These are phyloP conservation scores for Debaryomyces sp. DNA, from an alignment of 1,139 yeast species.

Conservation along the genomic window DNA sequence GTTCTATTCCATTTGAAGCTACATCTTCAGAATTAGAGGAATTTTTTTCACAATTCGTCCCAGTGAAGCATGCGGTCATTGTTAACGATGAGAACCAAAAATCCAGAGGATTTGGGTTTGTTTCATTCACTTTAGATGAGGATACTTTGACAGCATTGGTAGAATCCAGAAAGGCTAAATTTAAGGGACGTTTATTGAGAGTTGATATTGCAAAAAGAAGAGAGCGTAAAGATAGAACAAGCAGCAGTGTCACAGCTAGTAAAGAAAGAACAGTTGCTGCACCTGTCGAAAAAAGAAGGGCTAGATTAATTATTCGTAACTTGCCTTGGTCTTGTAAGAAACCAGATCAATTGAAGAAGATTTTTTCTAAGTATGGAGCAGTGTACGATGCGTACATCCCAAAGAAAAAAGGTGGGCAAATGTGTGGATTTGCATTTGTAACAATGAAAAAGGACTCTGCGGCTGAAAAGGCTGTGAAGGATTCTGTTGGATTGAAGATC, in stretches of 20 bases:
- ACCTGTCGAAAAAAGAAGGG: slow-evolving; percentile 64
- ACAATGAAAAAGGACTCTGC: slow-evolving; percentile 80
- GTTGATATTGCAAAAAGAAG: slow-evolving; percentile 92
- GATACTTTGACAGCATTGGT: slow-evolving; percentile 80
- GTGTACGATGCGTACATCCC: slow-evolving; percentile 92
- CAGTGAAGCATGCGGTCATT: slow-evolving; percentile 92
- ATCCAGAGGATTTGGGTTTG: slow-evolving; percentile 96
- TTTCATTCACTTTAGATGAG: slow-evolving; percentile 81
- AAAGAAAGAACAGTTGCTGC: slow-evolving; percentile 31
- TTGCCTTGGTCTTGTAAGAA: slow-evolving; percentile 95
- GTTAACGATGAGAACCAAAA: slow-evolving; percentile 76
- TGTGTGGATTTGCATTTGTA: slow-evolving; percentile 95
- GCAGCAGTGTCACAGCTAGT: slow-evolving; percentile 19
- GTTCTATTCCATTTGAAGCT: slow-evolving; percentile 79
- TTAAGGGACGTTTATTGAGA: slow-evolving; percentile 66
- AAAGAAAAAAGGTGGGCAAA: slow-evolving; percentile 80
- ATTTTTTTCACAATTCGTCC: slow-evolving; percentile 88
- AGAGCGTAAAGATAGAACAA: slow-evolving; percentile 58
- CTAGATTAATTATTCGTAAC: slow-evolving; percentile 85
- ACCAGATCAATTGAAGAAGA: slow-evolving; percentile 67
- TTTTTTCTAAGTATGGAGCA: slow-evolving; percentile 79
- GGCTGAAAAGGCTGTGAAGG: slow-evolving; percentile 83
- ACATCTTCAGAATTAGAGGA: slow-evolving; percentile 80
- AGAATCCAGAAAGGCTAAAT: slow-evolving; percentile 63
- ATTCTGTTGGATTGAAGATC: slow-evolving; percentile 70